These are phyloP conservation scores for Croton laevigatus DNA, from an alignment of 441 rosid genomes.

Conservation along the genomic window DNA sequence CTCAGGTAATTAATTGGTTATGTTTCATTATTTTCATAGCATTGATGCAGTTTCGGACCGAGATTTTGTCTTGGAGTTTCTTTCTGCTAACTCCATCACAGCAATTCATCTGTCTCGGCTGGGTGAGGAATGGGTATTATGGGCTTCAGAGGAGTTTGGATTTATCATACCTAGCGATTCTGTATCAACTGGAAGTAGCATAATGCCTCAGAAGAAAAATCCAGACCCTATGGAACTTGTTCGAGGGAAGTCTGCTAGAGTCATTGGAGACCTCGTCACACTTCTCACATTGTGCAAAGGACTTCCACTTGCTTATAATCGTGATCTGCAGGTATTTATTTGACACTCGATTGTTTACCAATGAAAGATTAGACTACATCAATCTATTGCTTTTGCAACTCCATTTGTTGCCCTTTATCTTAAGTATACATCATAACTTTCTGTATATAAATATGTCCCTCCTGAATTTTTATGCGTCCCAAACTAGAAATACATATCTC, in stretches of 20 bases:
- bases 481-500: neutral
- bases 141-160: constrained; percentile 98
- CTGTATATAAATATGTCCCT: neutral
- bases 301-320: constrained; percentile 91
- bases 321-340: constrained; percentile 72
- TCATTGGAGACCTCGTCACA: constrained; percentile 78
- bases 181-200: constrained; percentile 94
- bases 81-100: constrained; percentile 68
- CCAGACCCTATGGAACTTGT: constrained; percentile 99
- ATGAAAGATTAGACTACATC: neutral
- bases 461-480: neutral
- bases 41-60: constrained; percentile 96
- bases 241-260: constrained; percentile 88
- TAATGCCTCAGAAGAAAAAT: constrained; percentile 99
- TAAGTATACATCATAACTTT: neutral
- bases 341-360: neutral
- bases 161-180: constrained; percentile 83
- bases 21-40: constrained; percentile 39
- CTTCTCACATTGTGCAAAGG: constrained; percentile 93
- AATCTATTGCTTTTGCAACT: neutral
- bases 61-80: constrained; percentile 84
- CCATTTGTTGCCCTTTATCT: neutral
- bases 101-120: constrained; percentile 86
- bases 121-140: constrained; percentile 96
- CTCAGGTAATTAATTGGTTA: constrained; percentile 21